A percentile compares a stretch with the other conserved stretches of the same genome.
These are phyloP conservation scores for Lolium multiflorum DNA, from an alignment of 176 grass and related monocot species.

Conservation along the genomic window DNA sequence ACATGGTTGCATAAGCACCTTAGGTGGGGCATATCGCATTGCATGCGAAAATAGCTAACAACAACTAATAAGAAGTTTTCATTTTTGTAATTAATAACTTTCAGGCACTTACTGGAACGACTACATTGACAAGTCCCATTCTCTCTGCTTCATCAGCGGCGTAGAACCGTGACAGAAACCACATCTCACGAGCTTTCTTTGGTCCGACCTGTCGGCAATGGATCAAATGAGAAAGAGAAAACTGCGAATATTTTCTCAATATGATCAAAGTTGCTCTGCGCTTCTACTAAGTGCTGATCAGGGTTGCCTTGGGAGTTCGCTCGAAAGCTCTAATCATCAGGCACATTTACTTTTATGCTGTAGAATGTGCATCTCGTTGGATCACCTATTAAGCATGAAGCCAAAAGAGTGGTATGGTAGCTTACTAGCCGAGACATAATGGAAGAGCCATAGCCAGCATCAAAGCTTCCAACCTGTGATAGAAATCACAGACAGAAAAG, in stretches of 20 bases:
- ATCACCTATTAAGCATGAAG: neutral
- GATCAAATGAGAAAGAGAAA: conserved; percentile 8
- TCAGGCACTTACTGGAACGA: conserved; percentile 76
- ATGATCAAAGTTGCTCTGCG: neutral
- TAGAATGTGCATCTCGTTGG: neutral
- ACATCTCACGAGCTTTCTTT: conserved; percentile 90
- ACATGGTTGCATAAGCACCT: neutral
- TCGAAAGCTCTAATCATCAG: neutral
- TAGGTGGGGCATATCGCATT: neutral
- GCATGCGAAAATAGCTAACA: neutral
- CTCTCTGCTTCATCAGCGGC: conserved; percentile 77
- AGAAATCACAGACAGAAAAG: conserved; percentile 11
- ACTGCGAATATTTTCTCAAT: neutral
- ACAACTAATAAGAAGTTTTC: neutral
- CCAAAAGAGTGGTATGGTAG: neutral
- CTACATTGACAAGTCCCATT: conserved; percentile 91
- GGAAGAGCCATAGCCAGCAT: conserved; percentile 94
- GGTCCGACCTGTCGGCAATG: conserved; percentile 65
- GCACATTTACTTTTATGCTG: neutral
- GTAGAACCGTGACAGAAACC: conserved; percentile 92
- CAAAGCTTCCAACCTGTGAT: conserved; percentile 87
- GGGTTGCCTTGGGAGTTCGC: neutral
- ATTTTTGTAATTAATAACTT: neutral
- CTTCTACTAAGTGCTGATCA: neutral
- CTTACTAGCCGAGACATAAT: conserved; percentile 96